Percentiles rank a stretch among this genome's conserved stretches.
Evolutionary conservation across 169 alveolate genomes (phyloP).

Genomic region (Babesia ovata): DNA sequence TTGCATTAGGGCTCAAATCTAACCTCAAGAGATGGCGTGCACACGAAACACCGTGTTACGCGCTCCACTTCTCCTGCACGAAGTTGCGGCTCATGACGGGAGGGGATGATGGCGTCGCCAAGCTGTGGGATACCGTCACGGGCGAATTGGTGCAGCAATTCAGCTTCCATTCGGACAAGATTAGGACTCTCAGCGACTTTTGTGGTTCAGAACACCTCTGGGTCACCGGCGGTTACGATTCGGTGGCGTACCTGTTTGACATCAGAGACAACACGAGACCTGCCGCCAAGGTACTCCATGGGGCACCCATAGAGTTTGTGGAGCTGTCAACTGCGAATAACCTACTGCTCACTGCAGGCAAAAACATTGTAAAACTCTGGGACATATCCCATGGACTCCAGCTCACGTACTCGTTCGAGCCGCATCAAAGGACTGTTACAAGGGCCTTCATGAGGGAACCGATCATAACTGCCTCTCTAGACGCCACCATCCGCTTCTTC

Average conservation of each 20-base stretch:
- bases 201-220: constrained; percentile 33
- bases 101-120: constrained; percentile 58
- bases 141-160: constrained; percentile 28
- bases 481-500: constrained; percentile 53
- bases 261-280: constrained; percentile 34
- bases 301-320: constrained; percentile 52
- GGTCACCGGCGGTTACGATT: constrained; percentile 66
- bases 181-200: constrained; percentile 32
- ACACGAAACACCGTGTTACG: constrained; percentile 51
- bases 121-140: constrained; percentile 52
- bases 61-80: constrained; percentile 33
- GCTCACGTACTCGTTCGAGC: constrained; percentile 24
- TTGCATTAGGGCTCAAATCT: constrained; percentile 56
- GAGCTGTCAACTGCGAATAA: constrained; percentile 23
- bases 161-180: constrained; percentile 47
- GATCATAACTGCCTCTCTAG: constrained; percentile 57
- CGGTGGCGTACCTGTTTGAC: constrained; percentile 46
- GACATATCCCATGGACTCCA: constrained; percentile 49
- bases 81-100: constrained; percentile 59
- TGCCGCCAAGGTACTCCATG: constrained; percentile 42
- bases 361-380: constrained; percentile 45
- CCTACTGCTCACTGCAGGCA: constrained; percentile 48
- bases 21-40: constrained; percentile 44
- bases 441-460: constrained; percentile 41
- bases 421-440: constrained; percentile 49